These are phyloP conservation scores for Calonectria pseudoreteaudii DNA, from an alignment of 2,329 filamentous ascomycete species.

Conservation along the genomic window DNA sequence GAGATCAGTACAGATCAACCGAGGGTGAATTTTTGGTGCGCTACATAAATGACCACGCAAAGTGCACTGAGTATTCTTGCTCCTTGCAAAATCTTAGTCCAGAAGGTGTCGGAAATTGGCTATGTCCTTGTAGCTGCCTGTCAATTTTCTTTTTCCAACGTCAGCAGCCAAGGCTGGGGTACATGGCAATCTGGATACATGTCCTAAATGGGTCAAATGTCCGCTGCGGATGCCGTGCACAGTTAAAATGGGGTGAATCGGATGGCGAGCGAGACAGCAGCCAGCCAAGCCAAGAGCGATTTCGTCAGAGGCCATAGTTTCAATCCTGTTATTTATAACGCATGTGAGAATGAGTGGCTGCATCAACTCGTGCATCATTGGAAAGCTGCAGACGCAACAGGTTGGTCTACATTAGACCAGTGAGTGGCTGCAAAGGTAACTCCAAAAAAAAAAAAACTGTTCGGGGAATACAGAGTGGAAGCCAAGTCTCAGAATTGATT, in stretches of 20 bases:
- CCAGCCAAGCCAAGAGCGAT: not conserved
- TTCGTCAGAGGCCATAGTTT: too few species aligned
- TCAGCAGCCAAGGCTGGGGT: not conserved
- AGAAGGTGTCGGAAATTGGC: not conserved
- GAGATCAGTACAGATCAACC: not conserved
- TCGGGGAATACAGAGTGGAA: too few species aligned
- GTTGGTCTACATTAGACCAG: too few species aligned
- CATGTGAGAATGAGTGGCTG: too few species aligned
- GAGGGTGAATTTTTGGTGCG: not conserved
- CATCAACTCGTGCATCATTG: too few species aligned
- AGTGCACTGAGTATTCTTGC: not conserved
- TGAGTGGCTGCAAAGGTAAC: too few species aligned
- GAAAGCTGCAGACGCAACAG: too few species aligned
- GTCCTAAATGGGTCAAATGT: not conserved
- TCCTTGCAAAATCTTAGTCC: not conserved
- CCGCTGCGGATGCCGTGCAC: not conserved
- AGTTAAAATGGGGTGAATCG: not conserved
- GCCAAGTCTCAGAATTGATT: too few species aligned
- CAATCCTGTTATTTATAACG: too few species aligned
- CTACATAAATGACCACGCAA: not conserved
- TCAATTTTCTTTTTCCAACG: not conserved
- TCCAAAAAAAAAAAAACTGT: too few species aligned
- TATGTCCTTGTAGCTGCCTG: not conserved
- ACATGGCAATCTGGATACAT: not conserved
- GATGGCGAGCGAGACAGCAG: not conserved